Base-by-base conservation (phyloP, 768 basidiomycete species). In the Sporobolomyces roseus region DNA sequence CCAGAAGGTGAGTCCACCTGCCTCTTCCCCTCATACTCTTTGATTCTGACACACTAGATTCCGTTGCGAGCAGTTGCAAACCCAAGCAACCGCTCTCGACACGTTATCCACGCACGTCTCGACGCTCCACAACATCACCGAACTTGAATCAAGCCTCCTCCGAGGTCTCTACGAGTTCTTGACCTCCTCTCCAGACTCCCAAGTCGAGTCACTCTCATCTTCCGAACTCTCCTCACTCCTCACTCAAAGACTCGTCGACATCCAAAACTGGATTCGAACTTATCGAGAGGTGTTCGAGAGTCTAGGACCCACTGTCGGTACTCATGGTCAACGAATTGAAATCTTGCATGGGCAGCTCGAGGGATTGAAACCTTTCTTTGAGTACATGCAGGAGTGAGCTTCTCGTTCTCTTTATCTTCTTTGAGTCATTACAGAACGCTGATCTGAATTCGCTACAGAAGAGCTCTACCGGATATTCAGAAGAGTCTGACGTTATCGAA, bases 71-170 rank as follows among this genome's bases (percentile, higher is more conserved):
- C 14, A 10, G 35, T 33, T 10, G 16, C 32, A 9, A 51, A 54
- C 21, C 23, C 53, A 54, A 35, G 19, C 16, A 16, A 4, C 7
- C 8, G 7, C 3, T 23, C n/a, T 36, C 8, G 23, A 46, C 58
- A 8, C 21, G 13, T 3, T 4, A 4, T 45, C 35, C 58, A 3
- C 32, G 7, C 7, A 21, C 29, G 25, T 60, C 43, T 60, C 58
- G 5, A 17, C n/a, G 21, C 25, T 29, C 43, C 41, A n/a, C 3
- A 6, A 32, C 17, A 46, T 32, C 6, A 46, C 58, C 17, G 46
- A 60, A 45, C 43, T 48, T 16, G 41, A 60, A 60, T 46, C 58
- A 6, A 29, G 5, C 35, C 54, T 56, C 7, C 54, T 56, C n/a
- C 58, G 43, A 12, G 46, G 43, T 4, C 19, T 60, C 12, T 23